Evolutionary conservation across 208 protist genomes (phyloP).

Genomic region (Leishmania gerbilli): DNA sequence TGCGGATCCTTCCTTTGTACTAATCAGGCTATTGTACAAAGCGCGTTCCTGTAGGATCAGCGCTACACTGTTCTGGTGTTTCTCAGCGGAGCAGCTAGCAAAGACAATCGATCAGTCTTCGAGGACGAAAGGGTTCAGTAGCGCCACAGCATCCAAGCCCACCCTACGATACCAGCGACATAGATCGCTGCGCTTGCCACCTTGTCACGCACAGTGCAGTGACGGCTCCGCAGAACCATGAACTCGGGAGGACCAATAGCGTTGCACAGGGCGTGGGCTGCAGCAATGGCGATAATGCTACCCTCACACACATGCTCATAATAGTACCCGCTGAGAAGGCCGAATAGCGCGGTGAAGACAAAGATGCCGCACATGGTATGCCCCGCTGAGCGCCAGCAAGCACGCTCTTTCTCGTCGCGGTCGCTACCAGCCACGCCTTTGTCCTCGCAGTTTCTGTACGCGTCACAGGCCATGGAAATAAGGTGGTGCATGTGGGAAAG

Average conservation of each 20-base stretch:
- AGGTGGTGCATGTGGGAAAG: slow-evolving; percentile 70
- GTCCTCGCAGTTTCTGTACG: slow-evolving; percentile 26
- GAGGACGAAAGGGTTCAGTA: not conserved
- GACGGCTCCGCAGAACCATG: slow-evolving; percentile 1
- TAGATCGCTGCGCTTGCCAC: slow-evolving; percentile 14
- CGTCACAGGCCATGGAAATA: slow-evolving; percentile 36
- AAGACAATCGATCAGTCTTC: not conserved
- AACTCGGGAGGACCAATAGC: slow-evolving; percentile 58
- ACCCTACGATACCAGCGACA: slow-evolving; percentile 20
- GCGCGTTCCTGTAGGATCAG: not conserved
- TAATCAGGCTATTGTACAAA: not conserved
- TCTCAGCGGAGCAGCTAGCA: not conserved
- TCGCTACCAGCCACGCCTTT: not conserved
- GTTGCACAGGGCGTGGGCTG: slow-evolving; percentile 70
- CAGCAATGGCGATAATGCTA: slow-evolving; percentile 46
- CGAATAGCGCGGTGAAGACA: slow-evolving; percentile 48
- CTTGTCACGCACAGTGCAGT: not conserved
- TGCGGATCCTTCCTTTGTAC: not conserved
- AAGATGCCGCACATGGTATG: slow-evolving; percentile 22
- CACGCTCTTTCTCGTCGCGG: not conserved
- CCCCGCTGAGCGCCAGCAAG: slow-evolving; percentile 29
- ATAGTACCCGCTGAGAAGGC: slow-evolving; percentile 62
- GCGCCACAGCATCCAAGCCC: slow-evolving; percentile 18
- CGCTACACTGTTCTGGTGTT: not conserved
- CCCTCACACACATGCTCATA: slow-evolving; percentile 41